Evolutionary conservation across 2,329 filamentous ascomycete species (phyloP), one percentile per base, ranked within the genome.

Genomic region (Aureobasidium sp.): DNA sequence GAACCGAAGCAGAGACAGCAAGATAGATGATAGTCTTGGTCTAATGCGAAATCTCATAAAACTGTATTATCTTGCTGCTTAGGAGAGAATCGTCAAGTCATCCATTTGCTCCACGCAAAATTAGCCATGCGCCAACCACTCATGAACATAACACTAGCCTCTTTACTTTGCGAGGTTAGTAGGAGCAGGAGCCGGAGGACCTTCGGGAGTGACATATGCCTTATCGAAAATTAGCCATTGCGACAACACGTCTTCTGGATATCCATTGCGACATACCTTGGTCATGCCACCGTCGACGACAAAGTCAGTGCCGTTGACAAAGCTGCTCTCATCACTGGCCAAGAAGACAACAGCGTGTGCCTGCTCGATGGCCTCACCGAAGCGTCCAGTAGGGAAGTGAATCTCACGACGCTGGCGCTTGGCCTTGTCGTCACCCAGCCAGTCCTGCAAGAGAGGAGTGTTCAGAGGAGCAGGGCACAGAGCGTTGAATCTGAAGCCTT

Each of bases 231-330:
- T 57, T 35, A 57, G 53, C 53, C 53, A 53, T n/a, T 40, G 49
- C 49, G 9, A 23, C 49, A 53, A 53, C 8, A 53, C 23, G 10
- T 27, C 13, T 9, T 37, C 31, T 17, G 29, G 21, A 53, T 19
- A 10, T 40, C 21, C 4, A 46, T 19, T 31, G 45, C 45, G 38
- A 37, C 54, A 31, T 69, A 78, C 81, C 81, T 89, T 96, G 69
- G 86, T 93, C 89, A 99, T 90, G 62, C 93, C 93, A 61, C 94
- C 94, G 69, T 99, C 94, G 27, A 97, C 91, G 4, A 95, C 87
- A 77, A 97, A 95, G 72, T 97, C 94, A 62, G 84, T 87, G 11
- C 89, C 91, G 65, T 94, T 95, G 69, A 95, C 88, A 68, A 95
- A 95, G 78, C 88, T 90, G 69, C 87, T 85, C 78, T 95, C 90